Base-by-base conservation (phyloP, 495 filamentous ascomycete species). In the Xylaria castorea region DNA sequence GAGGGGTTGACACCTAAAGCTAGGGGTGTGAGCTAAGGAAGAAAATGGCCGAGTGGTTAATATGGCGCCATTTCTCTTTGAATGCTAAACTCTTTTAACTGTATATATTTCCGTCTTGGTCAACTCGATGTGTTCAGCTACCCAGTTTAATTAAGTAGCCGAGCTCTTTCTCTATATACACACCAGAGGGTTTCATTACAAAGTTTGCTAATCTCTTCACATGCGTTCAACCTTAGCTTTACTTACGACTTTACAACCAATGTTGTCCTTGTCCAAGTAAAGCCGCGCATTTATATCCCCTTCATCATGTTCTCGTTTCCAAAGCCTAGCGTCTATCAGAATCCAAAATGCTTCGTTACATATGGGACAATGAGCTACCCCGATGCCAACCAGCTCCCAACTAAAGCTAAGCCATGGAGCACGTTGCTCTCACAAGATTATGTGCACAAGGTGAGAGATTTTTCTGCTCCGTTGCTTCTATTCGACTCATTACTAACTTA, bases 341-440 rank as follows among this genome's bases (percentile, higher is more conserved):
- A 89, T 55, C 81, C 86, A n/a, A 98, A 94, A 84, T 93, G 91
- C 80, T 91, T 89, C 80, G 91, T 92, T 63, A 92, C 92, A 0
- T 83, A 92, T 73, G 86, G 89, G 2, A 82, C 84, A 9, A 87
- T 96, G 80, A 78, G 83, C 11, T 91, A 90, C 79, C 81, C 93
- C 65, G 89, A 95, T 77, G 86, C 89, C 16, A 86, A 90, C 72
- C 92, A 94, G 76, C 85, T 89, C 27, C 90, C 95, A 1, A 83
- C 81, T 27, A 95, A 91, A 77, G 90, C 89, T 72, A 89, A 91
- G 73, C 93, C 93, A 6, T 97, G 94, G 81, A 86, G 89, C 12
- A 86, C 89, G 7, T 86, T 97, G 71, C 73, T 86, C 14, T 81
- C 83, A 16, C 92, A 95, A 65, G 83, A 88, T n/a, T 94, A 93